A percentile compares a stretch with the other conserved stretches of the same genome.
Conservation (phyloP, 352 stramenopile genomes). For the Pythium guiyangense region DNA sequence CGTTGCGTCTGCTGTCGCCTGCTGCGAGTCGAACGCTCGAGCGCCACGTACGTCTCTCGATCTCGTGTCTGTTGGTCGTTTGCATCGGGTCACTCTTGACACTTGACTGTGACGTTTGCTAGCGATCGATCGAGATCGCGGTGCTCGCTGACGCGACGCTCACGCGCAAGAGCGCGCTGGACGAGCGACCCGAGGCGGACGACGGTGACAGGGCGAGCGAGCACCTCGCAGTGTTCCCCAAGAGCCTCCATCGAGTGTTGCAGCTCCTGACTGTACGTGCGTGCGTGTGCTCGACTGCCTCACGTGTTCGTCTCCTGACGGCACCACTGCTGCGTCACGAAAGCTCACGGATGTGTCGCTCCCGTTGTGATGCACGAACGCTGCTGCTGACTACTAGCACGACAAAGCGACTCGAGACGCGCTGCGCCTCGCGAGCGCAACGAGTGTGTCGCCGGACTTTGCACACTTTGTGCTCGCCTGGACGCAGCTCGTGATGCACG, state of each 20-base stretch:
- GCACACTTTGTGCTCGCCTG: conserved; percentile 30
- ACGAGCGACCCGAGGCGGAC: conserved; percentile 13
- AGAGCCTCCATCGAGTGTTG: conserved; percentile 25
- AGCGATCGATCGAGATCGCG: not conserved
- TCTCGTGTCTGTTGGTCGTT: not conserved
- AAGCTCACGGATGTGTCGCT: not conserved
- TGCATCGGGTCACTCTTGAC: not conserved
- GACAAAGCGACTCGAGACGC: conserved; percentile 35
- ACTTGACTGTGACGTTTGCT: not conserved
- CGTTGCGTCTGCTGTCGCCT: not conserved
- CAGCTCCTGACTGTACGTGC: conserved; percentile 19
- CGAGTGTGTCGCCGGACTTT: conserved; percentile 30
- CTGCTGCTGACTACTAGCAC: conserved; percentile 14
- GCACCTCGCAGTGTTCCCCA: conserved; percentile 19
- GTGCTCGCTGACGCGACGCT: not conserved
- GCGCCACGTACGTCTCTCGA: conserved; percentile 21
- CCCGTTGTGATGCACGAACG: not conserved
- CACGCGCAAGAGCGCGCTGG: not conserved
- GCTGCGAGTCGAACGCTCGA: conserved; percentile 6
- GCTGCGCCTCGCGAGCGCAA: conserved; percentile 33
- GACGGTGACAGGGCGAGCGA: conserved; percentile 12
- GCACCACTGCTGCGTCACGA: not conserved
- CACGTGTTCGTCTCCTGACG: no score
- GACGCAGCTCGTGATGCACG: conserved; percentile 35
- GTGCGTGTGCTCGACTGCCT: not conserved